Evolutionary conservation across 371 early-diverging fungal species (phyloP).

Genomic region (Caulochytrium protostelioides): DNA sequence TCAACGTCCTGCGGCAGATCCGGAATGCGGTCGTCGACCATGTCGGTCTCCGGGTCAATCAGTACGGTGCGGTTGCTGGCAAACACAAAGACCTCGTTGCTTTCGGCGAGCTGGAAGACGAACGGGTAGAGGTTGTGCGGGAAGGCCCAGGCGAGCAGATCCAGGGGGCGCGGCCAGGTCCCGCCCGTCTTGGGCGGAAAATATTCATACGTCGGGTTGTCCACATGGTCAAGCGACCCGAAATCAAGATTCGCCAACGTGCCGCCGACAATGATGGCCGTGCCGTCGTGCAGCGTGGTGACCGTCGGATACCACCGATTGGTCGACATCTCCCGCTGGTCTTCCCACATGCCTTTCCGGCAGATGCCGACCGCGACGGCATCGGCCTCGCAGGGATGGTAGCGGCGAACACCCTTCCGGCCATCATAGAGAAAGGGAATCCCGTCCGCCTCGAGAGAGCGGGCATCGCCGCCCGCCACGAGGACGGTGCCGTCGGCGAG

Average conservation of each 20-base stretch:
- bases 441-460: background rate
- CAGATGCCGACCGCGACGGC: background rate
- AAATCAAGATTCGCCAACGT: background rate
- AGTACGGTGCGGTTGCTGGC: slow-evolving; percentile 8
- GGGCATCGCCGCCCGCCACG: slow-evolving; percentile 11
- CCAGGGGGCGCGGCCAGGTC: background rate
- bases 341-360: slow-evolving; percentile 1
- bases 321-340: slow-evolving; percentile 1
- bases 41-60: slow-evolving; percentile 5
- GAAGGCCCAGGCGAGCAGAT: slow-evolving; percentile 6
- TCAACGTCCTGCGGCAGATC: slow-evolving; percentile 5
- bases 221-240: background rate
- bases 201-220: slow-evolving; percentile 1
- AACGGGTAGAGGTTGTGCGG: slow-evolving; percentile 15
- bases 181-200: background rate
- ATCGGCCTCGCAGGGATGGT: slow-evolving; percentile 1
- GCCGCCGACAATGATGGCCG: background rate
- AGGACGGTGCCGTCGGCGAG: slow-evolving; percentile 6
- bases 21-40: background rate
- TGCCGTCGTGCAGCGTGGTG: too few relatives aligned
- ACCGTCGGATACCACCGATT: slow-evolving; percentile 7
- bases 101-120: slow-evolving; percentile 11
- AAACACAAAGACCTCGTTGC: slow-evolving; percentile 10
- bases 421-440: slow-evolving; percentile 1
- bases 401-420: slow-evolving; percentile 1